Evolutionary conservation across 78 protist species (phyloP), one percentile per base, ranked within the genome.

Genomic region (Bodo saltans): DNA sequence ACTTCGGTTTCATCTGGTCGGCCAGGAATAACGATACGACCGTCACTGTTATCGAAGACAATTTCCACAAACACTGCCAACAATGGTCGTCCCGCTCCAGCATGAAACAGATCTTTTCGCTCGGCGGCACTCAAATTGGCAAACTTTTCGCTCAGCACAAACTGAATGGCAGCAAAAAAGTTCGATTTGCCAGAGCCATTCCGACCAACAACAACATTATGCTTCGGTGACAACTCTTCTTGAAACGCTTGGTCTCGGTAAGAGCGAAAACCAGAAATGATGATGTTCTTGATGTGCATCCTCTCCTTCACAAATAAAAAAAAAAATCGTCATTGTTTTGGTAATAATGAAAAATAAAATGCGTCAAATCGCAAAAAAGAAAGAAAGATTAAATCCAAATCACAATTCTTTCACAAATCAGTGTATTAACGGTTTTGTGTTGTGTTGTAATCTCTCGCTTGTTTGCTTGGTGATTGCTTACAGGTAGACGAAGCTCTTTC

Each of bases 21-120:
- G 53, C 0, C n/a, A 0, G 68, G 53, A 4, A 96, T 92, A 0
- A 97, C 97, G 25, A 97, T 69, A 38, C 98, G 88, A 0, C 68
- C 39, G 82, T 97, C 99, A 3, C 84, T 28, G 92, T 97, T 97
- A 85, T 97, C 99, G 71, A 97, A 92, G 37, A 37, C 78, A 27
- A 97, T 86, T 82, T 96, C 98, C 28, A 97, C 98, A 73, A 38
- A 95, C 28, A 97, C 98, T n/a, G 88, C 37, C 87, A 94, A 70
- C 0, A 85, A 89, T 0, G 90, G 25, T 0, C 33, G 73, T 26
- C 95, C 96, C 0, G 92, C 67, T 0, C 89, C 92, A 34, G 85
- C 88, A 83, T 93, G 94, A 26, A 95, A 83, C 41, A 93, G 88
- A 0, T 25, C 83, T 80, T 86, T 41, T 0, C 95, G 81, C 32